Conservation (phyloP, 2,329 filamentous ascomycete species). For the Apiospora marii region DNA sequence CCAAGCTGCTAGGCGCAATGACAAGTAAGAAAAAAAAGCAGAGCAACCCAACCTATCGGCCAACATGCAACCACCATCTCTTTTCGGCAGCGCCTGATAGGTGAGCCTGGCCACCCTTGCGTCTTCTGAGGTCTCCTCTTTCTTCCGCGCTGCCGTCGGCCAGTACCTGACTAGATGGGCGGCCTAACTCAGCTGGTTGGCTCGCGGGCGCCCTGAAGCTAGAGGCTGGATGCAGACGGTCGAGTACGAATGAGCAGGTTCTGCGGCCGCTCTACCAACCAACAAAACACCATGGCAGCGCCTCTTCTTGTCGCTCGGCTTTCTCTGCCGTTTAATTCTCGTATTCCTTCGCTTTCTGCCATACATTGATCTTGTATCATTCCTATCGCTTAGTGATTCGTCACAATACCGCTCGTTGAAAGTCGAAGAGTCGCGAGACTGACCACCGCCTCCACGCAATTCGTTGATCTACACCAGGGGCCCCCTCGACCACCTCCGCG, state of each 20-base stretch:
- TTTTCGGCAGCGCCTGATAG: neutral
- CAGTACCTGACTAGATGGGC: neutral
- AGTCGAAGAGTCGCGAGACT: neutral
- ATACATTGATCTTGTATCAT: neutral
- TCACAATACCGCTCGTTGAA: conserved; percentile 11
- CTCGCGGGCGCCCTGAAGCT: conserved; percentile 3
- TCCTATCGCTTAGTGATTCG: conserved; percentile 18
- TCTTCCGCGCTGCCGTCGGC: neutral
- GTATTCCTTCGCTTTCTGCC: neutral
- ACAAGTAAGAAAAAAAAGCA: conserved; percentile 19
- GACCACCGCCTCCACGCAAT: neutral
- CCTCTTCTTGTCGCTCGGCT: neutral
- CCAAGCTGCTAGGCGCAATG: conserved; percentile 6
- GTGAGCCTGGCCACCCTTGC: neutral
- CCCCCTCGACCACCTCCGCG: neutral
- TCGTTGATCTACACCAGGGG: conserved; percentile 9
- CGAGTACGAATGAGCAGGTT: conserved; percentile 16
- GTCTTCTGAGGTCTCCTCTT: neutral
- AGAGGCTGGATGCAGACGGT: conserved; percentile 12
- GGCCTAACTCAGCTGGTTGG: conserved; percentile 10
- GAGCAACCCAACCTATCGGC: neutral
- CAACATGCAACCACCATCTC: neutral
- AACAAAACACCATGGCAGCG: conserved; percentile 19
- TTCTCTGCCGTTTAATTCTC: neutral
- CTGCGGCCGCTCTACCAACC: conserved; percentile 6